Evolutionary conservation across 371 early-diverging fungal genomes (phyloP).

Genomic region (Saksenaea vasiformis): DNA sequence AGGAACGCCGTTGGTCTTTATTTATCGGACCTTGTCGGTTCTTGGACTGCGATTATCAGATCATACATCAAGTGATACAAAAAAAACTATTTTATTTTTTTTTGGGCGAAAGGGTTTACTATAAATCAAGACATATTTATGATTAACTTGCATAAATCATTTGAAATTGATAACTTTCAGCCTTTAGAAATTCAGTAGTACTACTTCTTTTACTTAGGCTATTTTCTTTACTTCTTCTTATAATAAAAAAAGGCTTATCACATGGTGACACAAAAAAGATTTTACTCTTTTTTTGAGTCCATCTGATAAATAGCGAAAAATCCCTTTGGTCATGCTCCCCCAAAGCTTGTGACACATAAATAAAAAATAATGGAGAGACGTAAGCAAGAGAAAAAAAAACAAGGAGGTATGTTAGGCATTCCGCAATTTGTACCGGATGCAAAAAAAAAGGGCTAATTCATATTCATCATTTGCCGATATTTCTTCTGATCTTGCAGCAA

Average conservation of each 20-base stretch:
- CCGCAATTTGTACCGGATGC: background rate
- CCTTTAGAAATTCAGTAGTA: background rate
- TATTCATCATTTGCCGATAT: slow-evolving; percentile 57
- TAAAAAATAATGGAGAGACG: background rate
- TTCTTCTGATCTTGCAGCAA: slow-evolving; percentile 63
- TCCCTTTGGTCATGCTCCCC: background rate
- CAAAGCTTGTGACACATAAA: background rate
- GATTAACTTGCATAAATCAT: background rate
- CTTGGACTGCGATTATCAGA: slow-evolving; percentile 6
- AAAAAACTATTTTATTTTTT: background rate
- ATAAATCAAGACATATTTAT: background rate
- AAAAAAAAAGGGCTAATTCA: slow-evolving; percentile 6
- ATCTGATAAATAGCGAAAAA: slow-evolving; percentile 2
- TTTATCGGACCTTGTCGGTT: slow-evolving; percentile 7
- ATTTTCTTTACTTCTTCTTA: background rate
- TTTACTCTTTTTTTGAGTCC: background rate
- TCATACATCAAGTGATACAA: slow-evolving; percentile 4
- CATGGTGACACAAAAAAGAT: background rate
- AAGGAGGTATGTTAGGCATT: background rate
- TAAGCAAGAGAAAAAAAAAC: background rate
- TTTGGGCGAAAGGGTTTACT: background rate
- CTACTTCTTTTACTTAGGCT: background rate
- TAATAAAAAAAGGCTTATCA: background rate
- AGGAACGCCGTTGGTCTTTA: slow-evolving; percentile 4
- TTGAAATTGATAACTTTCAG: no score